phyloP scores from a whole-genome alignment of 2,329 filamentous ascomycete species.

The Neoscytalidium dimidiatum region DNA sequence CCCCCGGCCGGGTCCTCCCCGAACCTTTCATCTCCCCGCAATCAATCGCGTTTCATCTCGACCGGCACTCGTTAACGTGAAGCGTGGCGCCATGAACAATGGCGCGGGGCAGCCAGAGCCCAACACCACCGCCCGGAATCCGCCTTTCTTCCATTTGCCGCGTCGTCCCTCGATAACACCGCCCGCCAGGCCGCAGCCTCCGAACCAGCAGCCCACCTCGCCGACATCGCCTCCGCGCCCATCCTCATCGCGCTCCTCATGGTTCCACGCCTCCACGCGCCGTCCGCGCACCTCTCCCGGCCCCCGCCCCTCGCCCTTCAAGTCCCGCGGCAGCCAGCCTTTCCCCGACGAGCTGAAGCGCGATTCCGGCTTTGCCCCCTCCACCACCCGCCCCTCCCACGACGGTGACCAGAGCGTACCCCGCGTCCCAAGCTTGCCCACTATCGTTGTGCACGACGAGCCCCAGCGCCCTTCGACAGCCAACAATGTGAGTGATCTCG shows the following conservation, averaged over 20 bases:
- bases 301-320: slow-evolving; percentile 34
- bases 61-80: background rate
- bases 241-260: slow-evolving; percentile 20
- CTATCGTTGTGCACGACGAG: slow-evolving; percentile 46
- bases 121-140: background rate
- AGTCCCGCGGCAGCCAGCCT: slow-evolving; percentile 29
- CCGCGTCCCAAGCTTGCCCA: slow-evolving; percentile 43
- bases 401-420: slow-evolving; percentile 27
- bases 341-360: slow-evolving; percentile 37
- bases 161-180: slow-evolving; percentile 5
- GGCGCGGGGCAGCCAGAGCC: background rate
- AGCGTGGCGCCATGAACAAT: slow-evolving; percentile 17
- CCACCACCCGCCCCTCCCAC: slow-evolving; percentile 27
- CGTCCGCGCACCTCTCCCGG: slow-evolving; percentile 40
- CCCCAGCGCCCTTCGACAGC: slow-evolving; percentile 22
- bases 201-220: background rate
- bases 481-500: slow-evolving; percentile 23
- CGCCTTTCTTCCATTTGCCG: slow-evolving; percentile 6
- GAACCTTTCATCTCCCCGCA: slow-evolving; percentile 12
- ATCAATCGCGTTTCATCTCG: slow-evolving; percentile 17
- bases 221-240: slow-evolving; percentile 11
- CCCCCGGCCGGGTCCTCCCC: slow-evolving; percentile 10
- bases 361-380: slow-evolving; percentile 44
- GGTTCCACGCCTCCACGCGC: slow-evolving; percentile 35
- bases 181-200: background rate